A percentile compares a stretch with the other conserved stretches of the same genome.
Conservation (phyloP, 2,329 filamentous ascomycete species). For the Curvularia sp. region DNA sequence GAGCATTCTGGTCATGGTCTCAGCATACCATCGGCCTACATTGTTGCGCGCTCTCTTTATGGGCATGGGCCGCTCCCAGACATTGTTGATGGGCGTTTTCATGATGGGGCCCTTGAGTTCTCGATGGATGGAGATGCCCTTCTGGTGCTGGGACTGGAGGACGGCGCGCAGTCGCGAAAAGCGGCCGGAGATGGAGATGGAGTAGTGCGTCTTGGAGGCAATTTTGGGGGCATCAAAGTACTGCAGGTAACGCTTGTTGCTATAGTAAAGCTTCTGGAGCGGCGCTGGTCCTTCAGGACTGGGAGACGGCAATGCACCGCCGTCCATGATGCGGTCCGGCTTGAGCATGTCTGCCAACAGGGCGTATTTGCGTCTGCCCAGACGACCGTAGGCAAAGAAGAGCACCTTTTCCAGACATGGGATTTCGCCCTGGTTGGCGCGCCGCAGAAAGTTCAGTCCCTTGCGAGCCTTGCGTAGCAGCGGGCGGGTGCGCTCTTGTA, state of each 20-base stretch:
- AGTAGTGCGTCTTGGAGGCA: constrained; percentile 19
- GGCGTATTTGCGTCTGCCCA: constrained; percentile 60
- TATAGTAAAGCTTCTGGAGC: constrained; percentile 49
- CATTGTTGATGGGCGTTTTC: constrained; percentile 54
- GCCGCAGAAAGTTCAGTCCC: constrained; percentile 55
- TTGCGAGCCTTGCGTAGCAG: constrained; percentile 41
- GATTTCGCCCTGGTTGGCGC: constrained; percentile 65
- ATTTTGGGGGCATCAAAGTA: constrained; percentile 42
- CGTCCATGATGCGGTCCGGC: constrained; percentile 29
- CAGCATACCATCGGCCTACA: constrained; percentile 54
- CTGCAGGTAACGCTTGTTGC: constrained; percentile 38
- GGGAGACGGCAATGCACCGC: constrained; percentile 8
- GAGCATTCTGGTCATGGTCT: constrained; percentile 52
- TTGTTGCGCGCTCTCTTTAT: constrained; percentile 54
- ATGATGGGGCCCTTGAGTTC: constrained; percentile 36
- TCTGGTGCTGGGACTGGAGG: constrained; percentile 35
- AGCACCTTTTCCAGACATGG: constrained; percentile 61
- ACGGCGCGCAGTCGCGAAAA: constrained; percentile 43
- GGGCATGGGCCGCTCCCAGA: constrained; percentile 58
- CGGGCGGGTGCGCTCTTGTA: constrained; percentile 30
- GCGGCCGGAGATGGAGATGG: constrained; percentile 40
- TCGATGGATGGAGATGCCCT: constrained; percentile 27
- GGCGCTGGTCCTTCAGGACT: constrained; percentile 20
- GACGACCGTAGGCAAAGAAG: constrained; percentile 64
- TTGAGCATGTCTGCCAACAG: constrained; percentile 46